A percentile compares a stretch with the other conserved stretches of the same genome.
These are phyloP conservation scores for Fusarium globosum DNA, from an alignment of 2,329 filamentous ascomycete genomes.

Conservation along the genomic window DNA sequence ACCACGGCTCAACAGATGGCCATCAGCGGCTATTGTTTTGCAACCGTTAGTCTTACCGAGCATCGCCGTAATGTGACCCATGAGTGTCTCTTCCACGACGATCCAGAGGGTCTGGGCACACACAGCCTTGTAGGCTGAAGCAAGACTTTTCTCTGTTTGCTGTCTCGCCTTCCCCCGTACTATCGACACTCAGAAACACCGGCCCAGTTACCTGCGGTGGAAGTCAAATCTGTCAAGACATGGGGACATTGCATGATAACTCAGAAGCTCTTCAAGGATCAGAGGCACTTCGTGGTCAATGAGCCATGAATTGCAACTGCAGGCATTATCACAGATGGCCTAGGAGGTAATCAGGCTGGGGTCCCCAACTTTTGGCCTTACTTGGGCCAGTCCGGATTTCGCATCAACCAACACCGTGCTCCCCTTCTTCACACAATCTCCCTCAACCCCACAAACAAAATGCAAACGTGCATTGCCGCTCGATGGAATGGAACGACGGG, in stretches of 20 bases:
- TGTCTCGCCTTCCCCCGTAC: constrained; percentile 13
- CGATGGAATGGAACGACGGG: constrained; percentile 26
- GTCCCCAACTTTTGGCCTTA: constrained; percentile 34
- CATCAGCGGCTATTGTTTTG: constrained; percentile 8
- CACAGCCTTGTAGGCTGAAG: constrained; percentile 8
- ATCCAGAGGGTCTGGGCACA: constrained; percentile 1
- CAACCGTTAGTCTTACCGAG: constrained; percentile 5
- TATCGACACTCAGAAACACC: not conserved
- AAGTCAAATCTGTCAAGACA: constrained; percentile 6
- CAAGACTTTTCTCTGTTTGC: not conserved
- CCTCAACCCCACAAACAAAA: constrained; percentile 31
- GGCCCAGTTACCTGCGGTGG: not conserved
- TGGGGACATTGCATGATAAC: constrained; percentile 4
- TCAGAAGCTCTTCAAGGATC: not conserved
- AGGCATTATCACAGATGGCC: constrained; percentile 4
- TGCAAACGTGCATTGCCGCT: constrained; percentile 37
- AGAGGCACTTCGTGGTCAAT: constrained; percentile 1
- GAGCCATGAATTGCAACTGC: constrained; percentile 17
- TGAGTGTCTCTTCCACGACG: not conserved
- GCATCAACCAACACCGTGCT: constrained; percentile 24
- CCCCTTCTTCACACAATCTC: constrained; percentile 27
- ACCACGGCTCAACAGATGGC: constrained; percentile 8
- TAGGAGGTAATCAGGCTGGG: constrained; percentile 13
- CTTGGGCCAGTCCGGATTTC: constrained; percentile 10
- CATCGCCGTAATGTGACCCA: constrained; percentile 16